Conservation (phyloP, 768 basidiomycete genomes). For the Boletus sp. region DNA sequence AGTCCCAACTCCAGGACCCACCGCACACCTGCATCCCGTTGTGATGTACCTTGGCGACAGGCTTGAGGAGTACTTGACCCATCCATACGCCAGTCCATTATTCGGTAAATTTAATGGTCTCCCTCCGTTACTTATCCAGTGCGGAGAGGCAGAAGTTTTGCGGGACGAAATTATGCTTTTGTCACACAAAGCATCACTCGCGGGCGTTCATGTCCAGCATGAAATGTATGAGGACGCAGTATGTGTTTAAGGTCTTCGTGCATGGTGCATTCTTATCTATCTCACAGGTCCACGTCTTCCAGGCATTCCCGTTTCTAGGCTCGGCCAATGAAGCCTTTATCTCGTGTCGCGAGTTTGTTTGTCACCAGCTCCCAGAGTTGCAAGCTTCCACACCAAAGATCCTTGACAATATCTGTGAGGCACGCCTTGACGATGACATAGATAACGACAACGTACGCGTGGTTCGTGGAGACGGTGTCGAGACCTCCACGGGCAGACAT, state of each 20-base stretch:
- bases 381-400: constrained; percentile 49
- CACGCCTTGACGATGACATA: constrained; percentile 65
- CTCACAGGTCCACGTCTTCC: constrained; percentile 83
- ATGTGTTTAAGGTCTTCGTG: constrained; percentile 26
- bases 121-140: constrained; percentile 88
- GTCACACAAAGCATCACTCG: constrained; percentile 87
- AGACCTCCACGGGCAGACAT: constrained; percentile 41
- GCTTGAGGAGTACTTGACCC: constrained; percentile 80
- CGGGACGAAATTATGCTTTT: constrained; percentile 89
- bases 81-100: constrained; percentile 93
- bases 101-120: constrained; percentile 87
- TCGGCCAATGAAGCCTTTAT: constrained; percentile 62
- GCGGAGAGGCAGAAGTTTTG: constrained; percentile 93
- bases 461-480: constrained; percentile 73
- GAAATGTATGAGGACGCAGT: constrained; percentile 92
- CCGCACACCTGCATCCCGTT: constrained; percentile 90
- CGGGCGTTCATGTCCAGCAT: constrained; percentile 82
- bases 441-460: constrained; percentile 61
- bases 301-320: constrained; percentile 77
- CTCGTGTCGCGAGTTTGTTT: constrained; percentile 69
- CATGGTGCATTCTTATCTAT: not conserved
- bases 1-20: constrained; percentile 63
- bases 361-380: constrained; percentile 50
- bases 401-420: constrained; percentile 54
- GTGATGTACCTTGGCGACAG: constrained; percentile 87